Evolutionary conservation across 164 flowering plant species (phyloP).

Genomic region (grape (Vitis vinifera)): DNA sequence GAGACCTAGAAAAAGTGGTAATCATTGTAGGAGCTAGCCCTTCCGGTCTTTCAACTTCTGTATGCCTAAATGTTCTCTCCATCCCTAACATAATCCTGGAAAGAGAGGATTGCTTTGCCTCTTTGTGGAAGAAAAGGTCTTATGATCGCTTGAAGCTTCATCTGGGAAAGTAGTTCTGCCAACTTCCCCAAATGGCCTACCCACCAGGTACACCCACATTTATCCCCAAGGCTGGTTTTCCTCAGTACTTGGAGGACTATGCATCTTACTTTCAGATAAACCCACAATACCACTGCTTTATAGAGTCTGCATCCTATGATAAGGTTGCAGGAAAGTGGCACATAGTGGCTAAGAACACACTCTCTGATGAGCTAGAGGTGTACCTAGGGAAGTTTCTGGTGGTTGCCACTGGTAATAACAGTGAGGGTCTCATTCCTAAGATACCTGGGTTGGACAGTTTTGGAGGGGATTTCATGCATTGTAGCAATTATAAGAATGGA

Average conservation of each 20-base stretch:
- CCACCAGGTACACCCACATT: conserved; percentile 19
- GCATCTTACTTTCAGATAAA: conserved; percentile 19
- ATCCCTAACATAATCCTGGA: conserved; percentile 33
- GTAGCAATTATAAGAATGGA: conserved; percentile 44
- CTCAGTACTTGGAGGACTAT: conserved; percentile 36
- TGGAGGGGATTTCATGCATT: conserved; percentile 25
- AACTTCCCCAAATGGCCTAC: conserved; percentile 31
- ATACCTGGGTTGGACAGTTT: conserved; percentile 26
- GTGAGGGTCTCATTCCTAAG: conserved; percentile 22
- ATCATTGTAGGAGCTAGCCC: conserved; percentile 38
- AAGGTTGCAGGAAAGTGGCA: conserved; percentile 17
- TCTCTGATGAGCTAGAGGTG: conserved; percentile 10
- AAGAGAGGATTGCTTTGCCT: conserved; percentile 32
- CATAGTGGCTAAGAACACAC: conserved; percentile 19
- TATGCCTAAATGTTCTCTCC: conserved; percentile 22
- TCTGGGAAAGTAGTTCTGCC: conserved; percentile 36
- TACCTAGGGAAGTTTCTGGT: conserved; percentile 27
- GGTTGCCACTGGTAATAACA: conserved; percentile 36
- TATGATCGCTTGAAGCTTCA: conserved; percentile 44
- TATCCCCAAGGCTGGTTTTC: conserved; percentile 25
- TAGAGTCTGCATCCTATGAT: conserved; percentile 13
- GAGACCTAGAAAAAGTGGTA: conserved; percentile 9
- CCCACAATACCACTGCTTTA: conserved; percentile 20
- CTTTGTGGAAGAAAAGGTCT: conserved; percentile 40
- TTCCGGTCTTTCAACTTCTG: conserved; percentile 35